Percentiles rank a stretch among this genome's conserved stretches.
Conservation (phyloP, 108 stramenopile species). For the Cylindrotheca fusiformis region DNA sequence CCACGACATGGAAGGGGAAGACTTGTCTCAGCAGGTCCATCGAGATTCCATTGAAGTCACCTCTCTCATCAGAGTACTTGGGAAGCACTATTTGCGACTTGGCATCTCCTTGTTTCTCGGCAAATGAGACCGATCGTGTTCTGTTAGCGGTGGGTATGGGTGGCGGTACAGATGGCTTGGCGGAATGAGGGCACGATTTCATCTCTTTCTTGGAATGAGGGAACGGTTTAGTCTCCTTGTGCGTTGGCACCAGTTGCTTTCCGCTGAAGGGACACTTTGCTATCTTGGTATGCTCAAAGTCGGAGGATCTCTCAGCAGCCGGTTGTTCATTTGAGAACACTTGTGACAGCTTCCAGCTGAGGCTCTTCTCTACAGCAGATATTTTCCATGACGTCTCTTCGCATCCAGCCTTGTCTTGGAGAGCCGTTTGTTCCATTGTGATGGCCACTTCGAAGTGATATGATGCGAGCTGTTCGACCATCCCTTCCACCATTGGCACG, state of each 20-base stretch:
- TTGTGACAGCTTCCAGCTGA: background rate
- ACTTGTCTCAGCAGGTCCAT: too few species aligned
- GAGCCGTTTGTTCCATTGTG: slow-evolving; percentile 2
- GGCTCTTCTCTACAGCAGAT: background rate
- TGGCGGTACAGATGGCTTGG: too few species aligned
- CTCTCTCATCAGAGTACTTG: too few species aligned
- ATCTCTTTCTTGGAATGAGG: too few species aligned
- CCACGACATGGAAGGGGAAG: too few species aligned
- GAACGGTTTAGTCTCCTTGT: too few species aligned
- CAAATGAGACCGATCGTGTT: too few species aligned
- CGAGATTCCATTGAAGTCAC: too few species aligned
- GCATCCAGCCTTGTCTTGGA: slow-evolving; percentile 2
- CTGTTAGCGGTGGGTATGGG: too few species aligned
- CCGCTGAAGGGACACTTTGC: background rate
- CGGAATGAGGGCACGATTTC: too few species aligned
- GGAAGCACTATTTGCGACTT: too few species aligned
- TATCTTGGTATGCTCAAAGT: background rate
- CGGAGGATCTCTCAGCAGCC: background rate
- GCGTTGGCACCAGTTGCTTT: background rate
- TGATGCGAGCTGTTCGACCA: slow-evolving; percentile 32
- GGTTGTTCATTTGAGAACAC: background rate
- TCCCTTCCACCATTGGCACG: slow-evolving; percentile 26
- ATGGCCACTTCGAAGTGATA: slow-evolving; percentile 37
- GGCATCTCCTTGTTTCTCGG: too few species aligned
- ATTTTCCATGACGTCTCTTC: slow-evolving; percentile 1